Conservation (phyloP, 495 filamentous ascomycete genomes). For the Penicillium roqueforti region DNA sequence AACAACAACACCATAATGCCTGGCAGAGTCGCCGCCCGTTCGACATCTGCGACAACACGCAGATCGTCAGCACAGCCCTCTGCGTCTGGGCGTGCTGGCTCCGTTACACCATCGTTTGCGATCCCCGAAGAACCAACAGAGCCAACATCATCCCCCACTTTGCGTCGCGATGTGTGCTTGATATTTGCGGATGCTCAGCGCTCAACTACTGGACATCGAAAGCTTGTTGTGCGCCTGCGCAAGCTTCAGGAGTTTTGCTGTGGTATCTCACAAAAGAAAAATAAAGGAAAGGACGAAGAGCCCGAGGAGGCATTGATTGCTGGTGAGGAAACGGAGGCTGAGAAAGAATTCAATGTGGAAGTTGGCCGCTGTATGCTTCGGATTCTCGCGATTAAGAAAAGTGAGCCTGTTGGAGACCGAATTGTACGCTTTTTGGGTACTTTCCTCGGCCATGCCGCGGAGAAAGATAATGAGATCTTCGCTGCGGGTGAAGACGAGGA, state of each 20-base stretch:
- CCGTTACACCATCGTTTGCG: slow-evolving; percentile 55
- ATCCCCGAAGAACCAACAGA: slow-evolving; percentile 66
- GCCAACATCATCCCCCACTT: slow-evolving; percentile 52
- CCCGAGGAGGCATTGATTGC: slow-evolving; percentile 40
- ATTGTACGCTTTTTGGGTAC: slow-evolving; percentile 77
- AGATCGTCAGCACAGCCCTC: slow-evolving; percentile 55
- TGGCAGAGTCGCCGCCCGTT: slow-evolving; percentile 55
- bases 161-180: slow-evolving; percentile 71
- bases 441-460: slow-evolving; percentile 76
- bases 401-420: slow-evolving; percentile 82
- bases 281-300: slow-evolving; percentile 34
- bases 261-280: slow-evolving; percentile 58
- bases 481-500: slow-evolving; percentile 34
- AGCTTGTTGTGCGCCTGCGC: slow-evolving; percentile 77
- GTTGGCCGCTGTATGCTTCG: slow-evolving; percentile 76
- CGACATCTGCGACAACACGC: slow-evolving; percentile 51
- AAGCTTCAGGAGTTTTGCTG: slow-evolving; percentile 87
- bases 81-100: slow-evolving; percentile 58
- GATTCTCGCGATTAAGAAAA: slow-evolving; percentile 84
- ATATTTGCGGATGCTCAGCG: slow-evolving; percentile 87
- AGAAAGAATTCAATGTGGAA: slow-evolving; percentile 83
- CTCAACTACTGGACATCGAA: slow-evolving; percentile 82
- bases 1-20: slow-evolving; percentile 50
- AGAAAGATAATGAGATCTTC: slow-evolving; percentile 62
- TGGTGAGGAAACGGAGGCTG: slow-evolving; percentile 58